A percentile compares a stretch with the other conserved stretches of the same genome.
Evolutionary conservation across 805 yeast genomes (phyloP).

Genomic region (Nakazawaea wickerhamii): DNA sequence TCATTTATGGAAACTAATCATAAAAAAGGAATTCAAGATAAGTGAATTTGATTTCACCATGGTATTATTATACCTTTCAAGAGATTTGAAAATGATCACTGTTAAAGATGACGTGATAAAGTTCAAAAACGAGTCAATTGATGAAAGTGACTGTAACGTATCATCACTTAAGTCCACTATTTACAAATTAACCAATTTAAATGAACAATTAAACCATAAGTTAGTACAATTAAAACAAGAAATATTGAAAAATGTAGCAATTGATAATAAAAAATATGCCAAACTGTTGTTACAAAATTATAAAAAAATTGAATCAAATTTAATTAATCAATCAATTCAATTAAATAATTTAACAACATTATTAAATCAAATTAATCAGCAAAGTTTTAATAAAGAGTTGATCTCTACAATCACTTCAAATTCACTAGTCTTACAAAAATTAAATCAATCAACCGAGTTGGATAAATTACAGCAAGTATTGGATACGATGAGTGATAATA

Average conservation of each 20-base stretch:
- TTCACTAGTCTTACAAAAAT: conserved; percentile 6
- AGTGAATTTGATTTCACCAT: conserved; percentile 4
- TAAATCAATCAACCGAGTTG: conserved; percentile 6
- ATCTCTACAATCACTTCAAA: conserved; percentile 2
- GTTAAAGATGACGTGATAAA: conserved; percentile 4
- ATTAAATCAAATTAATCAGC: conserved; percentile 11
- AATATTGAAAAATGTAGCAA: background rate
- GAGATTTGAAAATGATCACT: conserved; percentile 4
- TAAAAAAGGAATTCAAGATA: background rate
- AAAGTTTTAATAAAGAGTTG: conserved; percentile 8
- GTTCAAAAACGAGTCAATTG: conserved; percentile 1
- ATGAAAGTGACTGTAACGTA: conserved; percentile 1
- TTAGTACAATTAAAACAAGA: background rate
- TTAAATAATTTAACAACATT: conserved; percentile 6
- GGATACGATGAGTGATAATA: conserved; percentile 9
- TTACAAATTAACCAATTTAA: background rate
- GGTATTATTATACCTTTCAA: conserved; percentile 4
- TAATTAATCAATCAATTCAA: conserved; percentile 3
- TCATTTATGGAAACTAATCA: conserved; percentile 1
- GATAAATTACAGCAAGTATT: conserved; percentile 6
- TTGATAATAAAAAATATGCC: conserved; percentile 1
- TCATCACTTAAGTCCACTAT: conserved; percentile 1
- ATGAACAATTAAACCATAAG: background rate
- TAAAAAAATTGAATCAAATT: conserved; percentile 4
- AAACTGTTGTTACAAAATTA: conserved; percentile 3